Conservation (phyloP, 2,329 filamentous ascomycete genomes). For the Colletotrichum gigasporum region DNA sequence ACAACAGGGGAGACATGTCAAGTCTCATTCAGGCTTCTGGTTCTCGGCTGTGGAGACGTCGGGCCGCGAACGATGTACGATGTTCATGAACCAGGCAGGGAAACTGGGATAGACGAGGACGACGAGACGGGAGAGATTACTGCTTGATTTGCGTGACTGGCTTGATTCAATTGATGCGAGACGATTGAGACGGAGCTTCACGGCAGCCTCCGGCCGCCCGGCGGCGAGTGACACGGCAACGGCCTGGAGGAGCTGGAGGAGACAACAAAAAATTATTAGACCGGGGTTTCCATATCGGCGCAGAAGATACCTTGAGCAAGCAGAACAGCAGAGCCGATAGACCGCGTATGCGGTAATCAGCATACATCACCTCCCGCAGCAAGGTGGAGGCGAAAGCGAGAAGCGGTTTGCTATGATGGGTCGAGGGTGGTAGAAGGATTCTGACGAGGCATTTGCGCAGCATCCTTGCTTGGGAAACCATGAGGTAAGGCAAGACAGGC, state of each 20-base stretch:
- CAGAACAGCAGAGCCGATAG: background rate
- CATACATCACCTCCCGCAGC: background rate
- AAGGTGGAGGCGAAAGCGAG: conserved; percentile 14
- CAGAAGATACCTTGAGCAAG: background rate
- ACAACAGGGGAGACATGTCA: conserved; percentile 5
- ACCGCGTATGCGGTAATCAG: background rate
- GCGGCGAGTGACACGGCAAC: no score
- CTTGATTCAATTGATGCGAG: background rate
- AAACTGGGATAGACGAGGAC: background rate
- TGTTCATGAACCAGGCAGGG: background rate
- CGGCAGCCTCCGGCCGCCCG: no score
- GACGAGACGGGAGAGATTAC: background rate
- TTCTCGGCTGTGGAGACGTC: conserved; percentile 24
- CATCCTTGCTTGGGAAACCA: background rate
- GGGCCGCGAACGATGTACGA: conserved; percentile 9
- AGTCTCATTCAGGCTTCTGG: background rate
- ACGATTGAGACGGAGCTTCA: background rate
- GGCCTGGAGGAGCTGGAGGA: no score
- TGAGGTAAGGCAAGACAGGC: background rate
- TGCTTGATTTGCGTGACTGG: background rate
- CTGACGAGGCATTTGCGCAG: conserved; percentile 15
- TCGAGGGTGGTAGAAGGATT: conserved; percentile 20
- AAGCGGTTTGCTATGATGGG: conserved; percentile 7
- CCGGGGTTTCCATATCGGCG: background rate
- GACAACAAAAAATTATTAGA: conserved; percentile 5